Percentiles rank a stretch among this genome's conserved stretches.
Evolutionary conservation across 208 protist genomes (phyloP).

Genomic region (Leishmania lainsoni): DNA sequence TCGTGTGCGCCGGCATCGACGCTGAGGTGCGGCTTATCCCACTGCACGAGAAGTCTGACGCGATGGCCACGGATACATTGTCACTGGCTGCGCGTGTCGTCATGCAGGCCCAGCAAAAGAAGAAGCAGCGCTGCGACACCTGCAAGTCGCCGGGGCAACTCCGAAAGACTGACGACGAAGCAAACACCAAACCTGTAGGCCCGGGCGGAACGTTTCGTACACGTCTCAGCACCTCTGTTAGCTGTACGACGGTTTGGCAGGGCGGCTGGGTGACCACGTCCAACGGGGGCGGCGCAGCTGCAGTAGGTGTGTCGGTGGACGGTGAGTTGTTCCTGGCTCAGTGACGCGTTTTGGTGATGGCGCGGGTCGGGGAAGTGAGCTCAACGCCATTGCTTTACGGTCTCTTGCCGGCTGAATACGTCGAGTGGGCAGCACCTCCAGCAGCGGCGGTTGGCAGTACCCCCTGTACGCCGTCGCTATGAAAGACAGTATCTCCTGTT

Average conservation of each 20-base stretch:
- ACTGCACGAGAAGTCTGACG: slow-evolving; percentile 22
- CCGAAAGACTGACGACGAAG: slow-evolving; percentile 15
- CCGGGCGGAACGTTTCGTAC: slow-evolving; percentile 68
- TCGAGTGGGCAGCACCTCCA: neutral
- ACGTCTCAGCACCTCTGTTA: slow-evolving; percentile 64
- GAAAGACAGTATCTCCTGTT: neutral
- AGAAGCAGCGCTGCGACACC: slow-evolving; percentile 17
- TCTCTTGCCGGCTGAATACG: neutral
- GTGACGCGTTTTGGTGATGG: slow-evolving; percentile 12
- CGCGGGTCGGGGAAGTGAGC: neutral
- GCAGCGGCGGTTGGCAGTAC: neutral
- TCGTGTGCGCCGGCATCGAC: slow-evolving; percentile 73
- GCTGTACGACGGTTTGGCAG: slow-evolving; percentile 70
- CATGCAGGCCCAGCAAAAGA: slow-evolving; percentile 18
- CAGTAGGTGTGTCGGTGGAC: slow-evolving; percentile 72
- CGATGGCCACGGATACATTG: neutral
- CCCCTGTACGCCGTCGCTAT: neutral
- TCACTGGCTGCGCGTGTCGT: slow-evolving; percentile 23
- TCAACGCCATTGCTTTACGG: neutral
- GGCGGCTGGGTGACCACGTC: slow-evolving; percentile 62
- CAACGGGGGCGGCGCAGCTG: slow-evolving; percentile 36
- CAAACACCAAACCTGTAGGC: slow-evolving; percentile 20
- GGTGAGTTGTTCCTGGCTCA: slow-evolving; percentile 70
- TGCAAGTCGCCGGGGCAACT: slow-evolving; percentile 4
- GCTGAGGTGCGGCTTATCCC: slow-evolving; percentile 59